These are phyloP conservation scores for Austroboletus festivus DNA, from an alignment of 768 basidiomycete species.

Conservation along the genomic window DNA sequence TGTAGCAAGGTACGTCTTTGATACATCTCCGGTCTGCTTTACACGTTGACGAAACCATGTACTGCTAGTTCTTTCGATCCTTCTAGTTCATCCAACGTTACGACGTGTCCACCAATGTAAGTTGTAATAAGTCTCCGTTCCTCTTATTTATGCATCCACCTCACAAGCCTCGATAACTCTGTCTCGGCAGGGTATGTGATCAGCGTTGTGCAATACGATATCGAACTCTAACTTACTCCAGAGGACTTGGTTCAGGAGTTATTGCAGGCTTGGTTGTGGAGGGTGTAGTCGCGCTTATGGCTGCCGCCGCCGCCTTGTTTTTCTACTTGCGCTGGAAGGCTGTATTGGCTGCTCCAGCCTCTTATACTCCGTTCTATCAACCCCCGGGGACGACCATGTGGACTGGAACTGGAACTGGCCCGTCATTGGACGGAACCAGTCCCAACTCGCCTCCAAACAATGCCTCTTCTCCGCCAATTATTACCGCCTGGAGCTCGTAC, in stretches of 20 bases:
- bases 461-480: not conserved
- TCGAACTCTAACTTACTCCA: constrained; percentile 7
- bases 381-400: constrained; percentile 3
- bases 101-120: constrained; percentile 4
- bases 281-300: constrained; percentile 10
- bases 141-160: not conserved
- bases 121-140: not conserved
- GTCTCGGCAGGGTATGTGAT: constrained; percentile 11
- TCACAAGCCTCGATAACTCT: not conserved
- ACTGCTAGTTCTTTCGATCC: not conserved
- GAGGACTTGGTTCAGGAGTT: constrained; percentile 18
- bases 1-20: constrained; percentile 15
- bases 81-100: not conserved
- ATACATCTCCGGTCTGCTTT: not conserved
- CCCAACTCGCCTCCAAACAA: not conserved
- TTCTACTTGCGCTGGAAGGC: constrained; percentile 26
- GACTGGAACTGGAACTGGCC: constrained; percentile 2
- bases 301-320: constrained; percentile 11
- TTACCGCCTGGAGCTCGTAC: not conserved
- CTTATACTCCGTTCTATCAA: constrained; percentile 5
- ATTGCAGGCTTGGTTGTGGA: constrained; percentile 24
- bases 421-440: constrained; percentile 9
- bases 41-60: not conserved
- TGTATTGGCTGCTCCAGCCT: not conserved
- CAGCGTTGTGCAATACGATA: not conserved